Percentiles rank a stretch among this genome's conserved stretches.
Evolutionary conservation across 2,329 filamentous ascomycete genomes (phyloP).

Genomic region (Fusarium praegraminearum): DNA sequence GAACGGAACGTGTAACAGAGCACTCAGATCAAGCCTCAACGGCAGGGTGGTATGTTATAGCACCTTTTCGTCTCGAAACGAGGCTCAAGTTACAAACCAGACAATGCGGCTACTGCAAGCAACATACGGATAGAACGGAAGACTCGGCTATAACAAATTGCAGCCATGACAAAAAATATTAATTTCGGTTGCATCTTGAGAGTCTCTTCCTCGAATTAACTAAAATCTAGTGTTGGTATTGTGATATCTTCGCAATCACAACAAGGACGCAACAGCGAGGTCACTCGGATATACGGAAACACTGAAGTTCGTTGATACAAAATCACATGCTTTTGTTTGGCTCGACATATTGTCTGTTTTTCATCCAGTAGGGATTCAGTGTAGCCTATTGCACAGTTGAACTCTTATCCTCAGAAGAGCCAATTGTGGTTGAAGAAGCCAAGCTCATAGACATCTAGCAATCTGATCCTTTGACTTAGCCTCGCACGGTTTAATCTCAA

Average conservation of each 20-base stretch:
- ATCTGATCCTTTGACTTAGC: background rate
- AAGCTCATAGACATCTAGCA: background rate
- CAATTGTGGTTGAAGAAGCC: background rate
- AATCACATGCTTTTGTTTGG: background rate
- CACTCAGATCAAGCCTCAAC: slow-evolving; percentile 2
- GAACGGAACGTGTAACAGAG: slow-evolving; percentile 18
- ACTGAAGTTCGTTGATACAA: background rate
- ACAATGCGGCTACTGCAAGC: slow-evolving; percentile 1
- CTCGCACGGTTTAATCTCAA: slow-evolving; percentile 17
- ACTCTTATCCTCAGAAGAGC: background rate
- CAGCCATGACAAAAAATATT: slow-evolving; percentile 3
- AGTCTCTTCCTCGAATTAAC: slow-evolving; percentile 31
- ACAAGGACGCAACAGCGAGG: slow-evolving; percentile 1
- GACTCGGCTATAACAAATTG: slow-evolving; percentile 13
- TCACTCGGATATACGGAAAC: slow-evolving; percentile 13
- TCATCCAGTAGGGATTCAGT: background rate
- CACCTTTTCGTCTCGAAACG: background rate
- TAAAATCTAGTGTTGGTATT: background rate
- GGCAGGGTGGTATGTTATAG: slow-evolving; percentile 7
- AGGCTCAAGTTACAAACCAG: slow-evolving; percentile 3
- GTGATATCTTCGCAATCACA: slow-evolving; percentile 10
- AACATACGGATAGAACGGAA: slow-evolving; percentile 22
- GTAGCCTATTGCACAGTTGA: background rate
- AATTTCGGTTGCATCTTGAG: slow-evolving; percentile 6
- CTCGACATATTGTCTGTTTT: background rate